phyloP scores from a whole-genome alignment of 202 grass and related monocot genomes.

The Schoenoplectus tabernaemontani region DNA sequence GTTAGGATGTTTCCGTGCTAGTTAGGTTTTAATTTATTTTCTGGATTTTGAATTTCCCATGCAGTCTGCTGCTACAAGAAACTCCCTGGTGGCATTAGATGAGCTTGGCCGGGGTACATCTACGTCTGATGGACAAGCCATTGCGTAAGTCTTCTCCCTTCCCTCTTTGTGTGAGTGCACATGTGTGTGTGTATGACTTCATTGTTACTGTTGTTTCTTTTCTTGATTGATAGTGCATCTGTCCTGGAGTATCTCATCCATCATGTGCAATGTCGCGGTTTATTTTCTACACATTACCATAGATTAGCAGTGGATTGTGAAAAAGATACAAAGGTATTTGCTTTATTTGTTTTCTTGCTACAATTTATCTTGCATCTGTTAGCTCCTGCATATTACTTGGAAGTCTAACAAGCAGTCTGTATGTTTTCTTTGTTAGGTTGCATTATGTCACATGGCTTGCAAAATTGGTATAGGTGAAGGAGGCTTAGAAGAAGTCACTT shows the following conservation, averaged over 20 bases:
- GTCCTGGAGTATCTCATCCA: conserved; percentile 84
- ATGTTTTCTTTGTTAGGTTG: conserved; percentile 42
- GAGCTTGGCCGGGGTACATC: conserved; percentile 96
- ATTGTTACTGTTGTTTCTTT: conserved; percentile 13
- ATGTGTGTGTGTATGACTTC: neutral
- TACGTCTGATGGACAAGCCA: conserved; percentile 98
- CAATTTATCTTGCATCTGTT: neutral
- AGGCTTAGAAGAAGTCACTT: conserved; percentile 79
- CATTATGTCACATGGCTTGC: conserved; percentile 86
- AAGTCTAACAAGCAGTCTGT: conserved; percentile 25
- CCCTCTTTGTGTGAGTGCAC: neutral
- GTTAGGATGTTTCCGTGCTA: neutral
- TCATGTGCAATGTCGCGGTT: conserved; percentile 64
- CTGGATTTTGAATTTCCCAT: conserved; percentile 24
- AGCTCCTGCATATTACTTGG: neutral
- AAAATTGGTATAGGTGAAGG: conserved; percentile 49
- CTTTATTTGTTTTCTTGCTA: conserved; percentile 3
- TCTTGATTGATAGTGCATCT: conserved; percentile 41
- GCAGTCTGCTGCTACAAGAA: conserved; percentile 80
- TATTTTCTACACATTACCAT: conserved; percentile 99
- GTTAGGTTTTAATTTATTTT: neutral
- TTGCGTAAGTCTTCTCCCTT: conserved; percentile 50
- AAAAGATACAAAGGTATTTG: conserved; percentile 53
- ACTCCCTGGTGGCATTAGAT: conserved; percentile 88
- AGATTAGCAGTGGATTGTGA: conserved; percentile 62